Conservation (phyloP, 345 rosid species). For the Rubroshorea leprosula region DNA sequence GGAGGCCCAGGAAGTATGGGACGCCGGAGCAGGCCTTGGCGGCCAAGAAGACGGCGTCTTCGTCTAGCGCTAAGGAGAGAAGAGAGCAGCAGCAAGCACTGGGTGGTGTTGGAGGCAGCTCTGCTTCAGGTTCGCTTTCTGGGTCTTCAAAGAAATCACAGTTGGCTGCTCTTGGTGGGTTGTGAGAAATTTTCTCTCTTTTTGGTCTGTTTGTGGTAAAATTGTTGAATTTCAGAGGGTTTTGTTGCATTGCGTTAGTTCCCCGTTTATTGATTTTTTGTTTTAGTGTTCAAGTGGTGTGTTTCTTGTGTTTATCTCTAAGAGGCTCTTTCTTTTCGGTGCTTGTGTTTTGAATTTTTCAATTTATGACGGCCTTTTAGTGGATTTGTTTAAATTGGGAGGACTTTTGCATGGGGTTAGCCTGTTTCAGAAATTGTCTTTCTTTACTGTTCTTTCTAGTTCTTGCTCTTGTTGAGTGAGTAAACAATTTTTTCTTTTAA, state of each 20-base stretch:
- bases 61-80: slow-evolving; percentile 38
- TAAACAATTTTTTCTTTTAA: too few relatives aligned
- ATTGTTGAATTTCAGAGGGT: slow-evolving; percentile 1
- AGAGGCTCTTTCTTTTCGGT: not conserved
- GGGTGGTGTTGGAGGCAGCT: slow-evolving; percentile 21
- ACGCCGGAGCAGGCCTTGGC: slow-evolving; percentile 91
- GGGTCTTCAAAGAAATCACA: slow-evolving; percentile 31
- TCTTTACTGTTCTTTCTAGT: too few relatives aligned
- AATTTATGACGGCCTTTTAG: not conserved
- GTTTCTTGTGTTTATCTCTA: not conserved
- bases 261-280: not conserved
- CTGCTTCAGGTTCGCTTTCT: slow-evolving; percentile 24
- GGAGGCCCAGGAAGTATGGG: slow-evolving; percentile 92
- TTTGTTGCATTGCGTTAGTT: not conserved
- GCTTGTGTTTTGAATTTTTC: not conserved
- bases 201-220: not conserved
- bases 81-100: slow-evolving; percentile 29
- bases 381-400: not conserved
- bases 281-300: not conserved
- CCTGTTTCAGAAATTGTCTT: too few relatives aligned
- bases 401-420: too few relatives aligned
- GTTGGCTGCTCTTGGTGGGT: slow-evolving; percentile 33
- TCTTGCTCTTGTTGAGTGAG: too few relatives aligned
- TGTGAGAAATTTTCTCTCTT: slow-evolving; percentile 3
- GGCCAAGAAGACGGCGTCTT: slow-evolving; percentile 72